A percentile compares a stretch with the other conserved stretches of the same genome.
phyloP scores from a whole-genome alignment of 2,329 filamentous ascomycete genomes.

The Chrysoporthe deuterocubensis region DNA sequence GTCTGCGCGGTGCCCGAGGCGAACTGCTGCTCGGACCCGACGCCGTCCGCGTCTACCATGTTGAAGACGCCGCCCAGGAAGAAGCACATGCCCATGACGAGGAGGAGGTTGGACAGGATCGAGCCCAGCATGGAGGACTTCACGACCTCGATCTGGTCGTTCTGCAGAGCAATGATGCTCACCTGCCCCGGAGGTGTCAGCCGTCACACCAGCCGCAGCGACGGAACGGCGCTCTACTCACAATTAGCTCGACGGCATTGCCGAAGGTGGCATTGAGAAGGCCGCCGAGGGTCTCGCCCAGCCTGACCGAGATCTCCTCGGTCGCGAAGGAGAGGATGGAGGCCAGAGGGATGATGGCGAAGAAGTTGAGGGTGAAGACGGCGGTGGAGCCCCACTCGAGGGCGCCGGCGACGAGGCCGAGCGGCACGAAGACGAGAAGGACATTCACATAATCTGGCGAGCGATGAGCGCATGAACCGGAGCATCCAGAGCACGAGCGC shows the following conservation, averaged over 20 bases:
- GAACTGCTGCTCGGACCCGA: slow-evolving; percentile 70
- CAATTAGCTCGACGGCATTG: slow-evolving; percentile 80
- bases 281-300: slow-evolving; percentile 76
- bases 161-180: slow-evolving; percentile 85
- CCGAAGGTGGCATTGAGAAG: slow-evolving; percentile 78
- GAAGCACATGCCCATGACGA: slow-evolving; percentile 84
- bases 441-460: slow-evolving; percentile 65
- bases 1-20: slow-evolving; percentile 79
- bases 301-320: slow-evolving; percentile 72
- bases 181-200: slow-evolving; percentile 56
- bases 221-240: slow-evolving; percentile 41
- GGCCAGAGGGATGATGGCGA: slow-evolving; percentile 78
- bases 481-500: background rate
- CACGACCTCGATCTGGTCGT: slow-evolving; percentile 92
- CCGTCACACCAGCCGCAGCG: background rate
- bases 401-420: slow-evolving; percentile 70
- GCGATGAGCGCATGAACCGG: slow-evolving; percentile 16
- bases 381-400: slow-evolving; percentile 66
- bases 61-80: slow-evolving; percentile 73
- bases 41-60: slow-evolving; percentile 58
- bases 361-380: slow-evolving; percentile 78
- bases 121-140: slow-evolving; percentile 97
- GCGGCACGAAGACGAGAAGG: slow-evolving; percentile 72
- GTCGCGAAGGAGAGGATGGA: slow-evolving; percentile 77
- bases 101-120: slow-evolving; percentile 90